phyloP scores from a whole-genome alignment of 257 asterid genomes.

The Striga asiatica region DNA sequence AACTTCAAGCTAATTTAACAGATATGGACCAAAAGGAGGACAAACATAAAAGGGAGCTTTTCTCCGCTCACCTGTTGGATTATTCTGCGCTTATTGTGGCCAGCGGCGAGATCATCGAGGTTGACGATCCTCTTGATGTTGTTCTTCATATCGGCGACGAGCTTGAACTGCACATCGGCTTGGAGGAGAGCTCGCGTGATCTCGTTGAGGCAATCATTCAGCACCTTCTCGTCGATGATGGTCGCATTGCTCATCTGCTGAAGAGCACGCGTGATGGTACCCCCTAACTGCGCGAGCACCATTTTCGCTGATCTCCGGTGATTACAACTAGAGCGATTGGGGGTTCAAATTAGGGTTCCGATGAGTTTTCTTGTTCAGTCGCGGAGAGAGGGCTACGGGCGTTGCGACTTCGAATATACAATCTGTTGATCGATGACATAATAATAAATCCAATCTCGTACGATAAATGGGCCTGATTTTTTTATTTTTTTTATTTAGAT shows the following conservation, averaged over 20 bases:
- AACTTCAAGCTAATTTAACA: not conserved
- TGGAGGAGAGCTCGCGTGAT: conserved; percentile 70
- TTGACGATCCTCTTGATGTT: conserved; percentile 68
- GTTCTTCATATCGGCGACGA: conserved; percentile 57
- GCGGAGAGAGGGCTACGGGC: not conserved
- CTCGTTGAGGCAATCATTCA: conserved; percentile 67
- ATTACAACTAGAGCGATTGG: not conserved
- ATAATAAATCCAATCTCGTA: too few species aligned
- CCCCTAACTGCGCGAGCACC: conserved; percentile 77
- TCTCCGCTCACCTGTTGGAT: conserved; percentile 45
- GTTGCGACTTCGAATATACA: not conserved
- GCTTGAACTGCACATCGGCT: conserved; percentile 62
- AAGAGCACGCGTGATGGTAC: conserved; percentile 70
- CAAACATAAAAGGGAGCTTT: not conserved
- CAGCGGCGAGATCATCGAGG: conserved; percentile 79
- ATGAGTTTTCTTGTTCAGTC: not conserved
- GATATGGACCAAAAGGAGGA: not conserved
- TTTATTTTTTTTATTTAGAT: too few species aligned
- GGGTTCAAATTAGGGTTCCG: conserved; percentile 14
- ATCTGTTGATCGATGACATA: not conserved
- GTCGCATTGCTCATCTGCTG: conserved; percentile 94
- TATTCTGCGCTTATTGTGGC: conserved; percentile 73
- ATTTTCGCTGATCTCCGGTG: conserved; percentile 22
- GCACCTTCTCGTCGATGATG: conserved; percentile 61
- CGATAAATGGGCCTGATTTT: too few species aligned